Percentiles rank a stretch among this genome's conserved stretches.
Evolutionary conservation across 352 stramenopile species (phyloP).

Genomic region (Phytophthora nicotianae): DNA sequence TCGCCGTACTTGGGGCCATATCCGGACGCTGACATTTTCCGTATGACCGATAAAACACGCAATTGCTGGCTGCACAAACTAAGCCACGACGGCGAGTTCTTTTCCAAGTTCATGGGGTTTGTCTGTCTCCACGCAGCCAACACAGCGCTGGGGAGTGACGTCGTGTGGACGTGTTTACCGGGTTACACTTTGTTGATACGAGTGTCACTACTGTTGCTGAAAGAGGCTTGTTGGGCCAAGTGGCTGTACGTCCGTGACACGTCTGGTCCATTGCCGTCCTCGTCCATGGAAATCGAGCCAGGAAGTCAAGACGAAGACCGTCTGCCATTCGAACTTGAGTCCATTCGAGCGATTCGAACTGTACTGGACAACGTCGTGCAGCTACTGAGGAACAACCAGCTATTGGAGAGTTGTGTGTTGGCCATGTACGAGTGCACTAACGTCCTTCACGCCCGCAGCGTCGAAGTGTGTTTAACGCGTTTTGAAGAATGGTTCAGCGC

Average conservation of each 20-base stretch:
- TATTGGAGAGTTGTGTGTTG: slow-evolving; percentile 69
- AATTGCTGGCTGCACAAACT: slow-evolving; percentile 60
- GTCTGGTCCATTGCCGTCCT: slow-evolving; percentile 37
- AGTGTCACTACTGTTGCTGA: slow-evolving; percentile 60
- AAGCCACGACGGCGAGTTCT: slow-evolving; percentile 75
- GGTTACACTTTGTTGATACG: slow-evolving; percentile 69
- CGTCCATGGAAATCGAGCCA: slow-evolving; percentile 37
- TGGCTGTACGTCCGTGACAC: slow-evolving; percentile 62
- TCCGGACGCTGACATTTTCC: slow-evolving; percentile 64
- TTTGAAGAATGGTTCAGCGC: slow-evolving; percentile 78
- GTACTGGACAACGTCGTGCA: slow-evolving; percentile 64
- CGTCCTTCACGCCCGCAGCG: slow-evolving; percentile 63
- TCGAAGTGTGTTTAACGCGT: slow-evolving; percentile 58
- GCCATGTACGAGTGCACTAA: slow-evolving; percentile 82
- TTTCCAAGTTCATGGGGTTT: slow-evolving; percentile 69
- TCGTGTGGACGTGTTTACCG: slow-evolving; percentile 59
- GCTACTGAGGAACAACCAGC: slow-evolving; percentile 61
- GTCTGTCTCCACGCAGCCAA: slow-evolving; percentile 57
- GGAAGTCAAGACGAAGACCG: slow-evolving; percentile 37
- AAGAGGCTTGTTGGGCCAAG: slow-evolving; percentile 71
- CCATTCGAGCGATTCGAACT: slow-evolving; percentile 52
- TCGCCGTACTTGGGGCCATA: slow-evolving; percentile 60
- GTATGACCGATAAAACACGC: slow-evolving; percentile 44
- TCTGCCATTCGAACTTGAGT: slow-evolving; percentile 53
- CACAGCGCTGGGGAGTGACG: slow-evolving; percentile 36